A percentile compares a stretch with the other conserved stretches of the same genome.
phyloP scores from a whole-genome alignment of 257 asterid species.

The Capsicum pubescens region DNA sequence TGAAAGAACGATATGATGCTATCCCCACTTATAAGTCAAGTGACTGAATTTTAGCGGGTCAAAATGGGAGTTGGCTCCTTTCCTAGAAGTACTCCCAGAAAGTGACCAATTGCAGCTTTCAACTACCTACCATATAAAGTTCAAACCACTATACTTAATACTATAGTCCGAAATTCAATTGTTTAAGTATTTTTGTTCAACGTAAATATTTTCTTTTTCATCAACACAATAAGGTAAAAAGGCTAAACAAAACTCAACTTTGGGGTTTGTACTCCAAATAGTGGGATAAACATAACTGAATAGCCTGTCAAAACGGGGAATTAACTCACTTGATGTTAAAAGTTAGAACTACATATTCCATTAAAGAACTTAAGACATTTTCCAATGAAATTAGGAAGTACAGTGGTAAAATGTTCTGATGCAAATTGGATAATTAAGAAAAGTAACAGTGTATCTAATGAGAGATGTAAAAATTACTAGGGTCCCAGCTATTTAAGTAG shows the following conservation, averaged over 20 bases:
- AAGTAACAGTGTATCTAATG: too few relatives aligned
- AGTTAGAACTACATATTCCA: not conserved
- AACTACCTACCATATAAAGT: too few relatives aligned
- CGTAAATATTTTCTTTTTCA: not conserved
- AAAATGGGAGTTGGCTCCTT: too few relatives aligned
- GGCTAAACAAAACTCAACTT: not conserved
- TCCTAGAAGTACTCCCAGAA: too few relatives aligned
- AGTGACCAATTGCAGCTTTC: too few relatives aligned
- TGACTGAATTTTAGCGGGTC: too few relatives aligned
- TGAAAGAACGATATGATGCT: too few relatives aligned
- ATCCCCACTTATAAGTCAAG: too few relatives aligned
- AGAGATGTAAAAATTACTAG: too few relatives aligned
- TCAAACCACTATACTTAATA: too few relatives aligned
- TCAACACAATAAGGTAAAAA: not conserved
- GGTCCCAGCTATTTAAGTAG: too few relatives aligned
- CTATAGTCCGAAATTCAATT: not conserved
- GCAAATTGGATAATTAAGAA: not conserved
- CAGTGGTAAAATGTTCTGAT: not conserved
- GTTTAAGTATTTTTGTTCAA: not conserved
- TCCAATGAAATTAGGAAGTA: not conserved
- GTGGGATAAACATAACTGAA: not conserved
- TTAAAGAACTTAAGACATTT: too few relatives aligned
- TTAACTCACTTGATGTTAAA: not conserved
- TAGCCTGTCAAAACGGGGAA: not conserved
- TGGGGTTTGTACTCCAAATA: not conserved